Evolutionary conservation across 352 stramenopile genomes (phyloP), one percentile per base, ranked within the genome.

Genomic region (Phytopythium ostracodes): DNA sequence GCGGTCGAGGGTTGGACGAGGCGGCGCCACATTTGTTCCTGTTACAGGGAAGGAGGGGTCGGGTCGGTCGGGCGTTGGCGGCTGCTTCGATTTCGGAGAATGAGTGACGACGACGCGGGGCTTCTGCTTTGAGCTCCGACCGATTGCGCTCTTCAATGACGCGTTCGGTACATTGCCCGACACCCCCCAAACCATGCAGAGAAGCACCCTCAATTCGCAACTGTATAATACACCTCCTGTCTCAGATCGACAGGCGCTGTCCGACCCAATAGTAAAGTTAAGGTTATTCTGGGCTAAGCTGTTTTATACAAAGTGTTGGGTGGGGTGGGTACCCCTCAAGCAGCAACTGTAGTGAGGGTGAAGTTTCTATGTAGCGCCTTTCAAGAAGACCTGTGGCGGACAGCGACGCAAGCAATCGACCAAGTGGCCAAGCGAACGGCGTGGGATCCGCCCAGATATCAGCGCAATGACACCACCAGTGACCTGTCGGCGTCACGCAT

Each of bases 21-120:
- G 35, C 68, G 63, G 60, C 62, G 73, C 69, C 66, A 77, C 72
- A 79, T 79, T 14, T 18, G 27, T 24, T 6, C n/a, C n/a, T n/a
- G n/a, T n/a, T n/a, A n/a, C n/a, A n/a, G n/a, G n/a, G n/a, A n/a
- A 25, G 18, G 2, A 14, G 15, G 20, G 22, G 44, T 22, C 6
- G 44, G 31, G 40, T n/a, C 31, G n/a, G 46, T 52, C 15, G n/a
- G 53, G n/a, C 47, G 60, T 70, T 22, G 22, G 27, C 22, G 29
- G 33, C 44, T 55, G 42, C 53, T 65, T 60, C 44, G 50, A 63
- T 68, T 38, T 73, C 51, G 66, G 62, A 43, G 63, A 76, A 76
- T 76, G 69, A 73, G 52, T 44, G 38, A 61, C 38, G 38, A 61
- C 38, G 25, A 18, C 35, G n/a, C 14, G 43, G 47, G 36, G 22